Conservation (phyloP, 139 green algal genomes). For the Volvox reticuliferus region DNA sequence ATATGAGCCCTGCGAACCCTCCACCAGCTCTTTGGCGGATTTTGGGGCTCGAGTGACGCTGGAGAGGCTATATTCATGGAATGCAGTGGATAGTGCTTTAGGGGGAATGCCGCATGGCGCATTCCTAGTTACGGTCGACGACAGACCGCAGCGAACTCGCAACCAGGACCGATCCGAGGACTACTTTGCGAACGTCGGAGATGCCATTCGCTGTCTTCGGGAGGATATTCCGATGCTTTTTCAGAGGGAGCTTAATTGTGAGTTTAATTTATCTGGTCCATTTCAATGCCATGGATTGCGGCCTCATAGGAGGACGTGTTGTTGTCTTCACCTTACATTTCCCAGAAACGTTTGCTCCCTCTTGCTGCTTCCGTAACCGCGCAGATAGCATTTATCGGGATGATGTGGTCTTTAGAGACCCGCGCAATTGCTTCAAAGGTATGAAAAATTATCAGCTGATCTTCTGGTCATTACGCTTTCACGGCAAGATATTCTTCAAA, state of each 20-base stretch:
- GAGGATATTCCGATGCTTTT: conserved; percentile 93
- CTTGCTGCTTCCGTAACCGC: neutral
- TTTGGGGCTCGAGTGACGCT: conserved; percentile 42
- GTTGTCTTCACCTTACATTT: neutral
- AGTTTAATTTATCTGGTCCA: conserved; percentile 39
- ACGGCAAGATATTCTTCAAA: conserved; percentile 92
- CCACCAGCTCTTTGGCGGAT: conserved; percentile 38
- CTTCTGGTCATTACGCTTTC: conserved; percentile 93
- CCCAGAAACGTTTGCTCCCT: neutral
- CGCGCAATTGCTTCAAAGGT: conserved; percentile 85
- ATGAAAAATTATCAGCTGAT: conserved; percentile 92
- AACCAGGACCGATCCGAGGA: conserved; percentile 69
- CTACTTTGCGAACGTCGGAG: conserved; percentile 96
- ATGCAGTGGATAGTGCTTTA: neutral
- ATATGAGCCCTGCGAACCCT: conserved; percentile 40
- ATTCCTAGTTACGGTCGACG: conserved; percentile 40
- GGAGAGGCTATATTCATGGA: conserved; percentile 34
- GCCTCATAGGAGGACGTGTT: neutral
- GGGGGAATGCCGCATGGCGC: neutral
- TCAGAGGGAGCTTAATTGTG: conserved; percentile 89
- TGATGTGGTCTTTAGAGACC: conserved; percentile 93
- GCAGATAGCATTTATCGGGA: conserved; percentile 91
- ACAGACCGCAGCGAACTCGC: conserved; percentile 46
- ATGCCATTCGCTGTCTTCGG: conserved; percentile 91
- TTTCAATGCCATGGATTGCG: neutral